phyloP scores from a whole-genome alignment of 164 flowering plant species.

The Santalum album region DNA sequence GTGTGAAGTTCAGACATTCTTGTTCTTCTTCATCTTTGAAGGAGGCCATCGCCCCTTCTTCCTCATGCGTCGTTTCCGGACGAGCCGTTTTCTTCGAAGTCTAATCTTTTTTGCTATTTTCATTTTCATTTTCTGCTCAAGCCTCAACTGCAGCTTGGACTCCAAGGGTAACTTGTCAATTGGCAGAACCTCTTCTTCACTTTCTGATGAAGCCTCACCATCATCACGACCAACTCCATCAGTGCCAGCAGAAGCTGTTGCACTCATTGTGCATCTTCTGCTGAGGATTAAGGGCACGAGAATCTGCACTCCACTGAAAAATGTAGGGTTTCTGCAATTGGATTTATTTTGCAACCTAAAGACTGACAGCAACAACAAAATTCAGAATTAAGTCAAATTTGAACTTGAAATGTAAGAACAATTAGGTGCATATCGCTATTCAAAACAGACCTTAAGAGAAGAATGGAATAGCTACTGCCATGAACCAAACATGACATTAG shows the following conservation, averaged over 20 bases:
- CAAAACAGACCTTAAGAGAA: too few species aligned
- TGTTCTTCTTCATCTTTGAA: slow-evolving; percentile 85
- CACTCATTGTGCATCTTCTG: slow-evolving; percentile 19
- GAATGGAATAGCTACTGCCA: too few species aligned
- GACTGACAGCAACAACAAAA: slow-evolving; percentile 19
- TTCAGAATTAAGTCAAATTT: background rate
- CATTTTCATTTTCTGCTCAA: slow-evolving; percentile 67
- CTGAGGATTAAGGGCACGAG: background rate
- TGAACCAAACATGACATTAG: too few species aligned
- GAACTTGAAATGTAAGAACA: too few species aligned
- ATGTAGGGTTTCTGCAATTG: slow-evolving; percentile 15
- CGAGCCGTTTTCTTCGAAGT: slow-evolving; percentile 69
- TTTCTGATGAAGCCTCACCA: slow-evolving; percentile 20
- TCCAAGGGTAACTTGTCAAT: slow-evolving; percentile 73
- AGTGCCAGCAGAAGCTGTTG: slow-evolving; percentile 34
- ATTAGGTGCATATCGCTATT: too few species aligned
- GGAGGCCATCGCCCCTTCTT: slow-evolving; percentile 99
- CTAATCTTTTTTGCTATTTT: slow-evolving; percentile 82
- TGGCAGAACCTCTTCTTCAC: slow-evolving; percentile 27
- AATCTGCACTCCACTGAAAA: slow-evolving; percentile 13
- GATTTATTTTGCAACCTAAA: slow-evolving; percentile 26
- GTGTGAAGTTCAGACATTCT: slow-evolving; percentile 49
- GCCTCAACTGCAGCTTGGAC: slow-evolving; percentile 56
- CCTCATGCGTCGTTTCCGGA: slow-evolving; percentile 70
- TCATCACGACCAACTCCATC: slow-evolving; percentile 24